phyloP scores from a whole-genome alignment of 2,329 filamentous ascomycete genomes.

The Alternaria metachromatica region DNA sequence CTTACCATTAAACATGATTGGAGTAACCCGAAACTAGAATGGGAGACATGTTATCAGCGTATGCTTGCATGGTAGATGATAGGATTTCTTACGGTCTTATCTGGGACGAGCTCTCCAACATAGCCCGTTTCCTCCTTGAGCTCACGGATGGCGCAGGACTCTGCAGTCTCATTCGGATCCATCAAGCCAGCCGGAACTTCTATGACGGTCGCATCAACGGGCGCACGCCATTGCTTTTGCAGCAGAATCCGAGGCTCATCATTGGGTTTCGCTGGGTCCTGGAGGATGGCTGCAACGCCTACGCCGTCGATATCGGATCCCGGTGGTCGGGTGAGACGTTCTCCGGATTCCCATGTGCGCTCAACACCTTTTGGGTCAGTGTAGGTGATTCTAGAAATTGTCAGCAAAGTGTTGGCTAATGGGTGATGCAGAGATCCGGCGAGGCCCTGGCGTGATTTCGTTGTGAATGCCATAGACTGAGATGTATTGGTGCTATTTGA shows the following conservation, averaged over 20 bases:
- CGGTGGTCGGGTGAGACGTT: slow-evolving; percentile 71
- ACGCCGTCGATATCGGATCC: slow-evolving; percentile 72
- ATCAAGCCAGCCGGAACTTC: slow-evolving; percentile 69
- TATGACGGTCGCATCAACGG: slow-evolving; percentile 65
- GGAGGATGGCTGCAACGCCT: slow-evolving; percentile 73
- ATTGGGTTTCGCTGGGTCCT: slow-evolving; percentile 39
- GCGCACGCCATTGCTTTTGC: slow-evolving; percentile 65
- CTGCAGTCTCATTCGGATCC: slow-evolving; percentile 64
- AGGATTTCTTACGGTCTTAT: slow-evolving; percentile 18
- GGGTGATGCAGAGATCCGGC: background rate
- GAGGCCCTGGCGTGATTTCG: background rate
- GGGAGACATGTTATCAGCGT: background rate
- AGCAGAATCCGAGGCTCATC: slow-evolving; percentile 46
- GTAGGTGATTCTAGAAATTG: slow-evolving; percentile 57
- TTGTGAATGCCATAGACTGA: background rate
- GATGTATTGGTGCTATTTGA: background rate
- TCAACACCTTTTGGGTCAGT: slow-evolving; percentile 65
- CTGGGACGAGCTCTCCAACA: slow-evolving; percentile 55
- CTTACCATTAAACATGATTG: slow-evolving; percentile 54
- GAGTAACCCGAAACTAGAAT: slow-evolving; percentile 44
- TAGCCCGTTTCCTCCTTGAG: slow-evolving; percentile 71
- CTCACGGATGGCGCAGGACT: slow-evolving; percentile 65
- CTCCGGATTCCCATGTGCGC: slow-evolving; percentile 74
- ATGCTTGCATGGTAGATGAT: background rate
- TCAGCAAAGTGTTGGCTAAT: slow-evolving; percentile 1